Percentiles rank a stretch among this genome's conserved stretches.
Evolutionary conservation across 2,329 filamentous ascomycete species (phyloP).

Genomic region (Leptographium flavum): DNA sequence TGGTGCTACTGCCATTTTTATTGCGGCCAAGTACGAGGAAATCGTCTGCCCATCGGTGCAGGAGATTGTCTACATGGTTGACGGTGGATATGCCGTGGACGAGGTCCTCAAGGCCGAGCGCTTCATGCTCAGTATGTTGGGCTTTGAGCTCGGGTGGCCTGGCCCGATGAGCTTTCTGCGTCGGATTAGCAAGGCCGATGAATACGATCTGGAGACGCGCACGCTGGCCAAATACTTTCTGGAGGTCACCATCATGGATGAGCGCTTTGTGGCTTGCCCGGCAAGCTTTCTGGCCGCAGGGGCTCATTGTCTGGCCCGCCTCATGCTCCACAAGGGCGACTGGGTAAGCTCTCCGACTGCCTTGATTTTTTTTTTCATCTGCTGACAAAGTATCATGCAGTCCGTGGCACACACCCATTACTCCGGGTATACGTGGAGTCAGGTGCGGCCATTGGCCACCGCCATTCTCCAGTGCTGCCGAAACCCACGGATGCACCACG

Average conservation of each 20-base stretch:
- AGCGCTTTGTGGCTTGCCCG: conserved; percentile 83
- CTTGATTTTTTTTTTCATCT: conserved; percentile 20
- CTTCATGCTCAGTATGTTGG: conserved; percentile 94
- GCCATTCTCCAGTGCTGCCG: conserved; percentile 83
- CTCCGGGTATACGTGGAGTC: conserved; percentile 79
- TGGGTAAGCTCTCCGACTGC: conserved; percentile 57
- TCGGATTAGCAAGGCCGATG: conserved; percentile 94
- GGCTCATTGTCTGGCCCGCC: conserved; percentile 77
- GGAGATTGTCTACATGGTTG: conserved; percentile 98
- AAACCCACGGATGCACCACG: conserved; percentile 65
- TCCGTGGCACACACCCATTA: conserved; percentile 76
- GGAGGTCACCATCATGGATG: conserved; percentile 93
- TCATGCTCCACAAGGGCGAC: conserved; percentile 79
- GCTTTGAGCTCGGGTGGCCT: conserved; percentile 95
- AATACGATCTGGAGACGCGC: conserved; percentile 89
- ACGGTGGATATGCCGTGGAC: conserved; percentile 73
- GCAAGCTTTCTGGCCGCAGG: conserved; percentile 85
- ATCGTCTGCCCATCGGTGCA: conserved; percentile 92
- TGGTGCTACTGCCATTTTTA: conserved; percentile 86
- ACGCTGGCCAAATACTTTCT: conserved; percentile 97
- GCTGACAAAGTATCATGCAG: conserved; percentile 26
- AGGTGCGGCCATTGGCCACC: conserved; percentile 63
- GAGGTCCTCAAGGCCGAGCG: conserved; percentile 95
- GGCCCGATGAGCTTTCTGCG: conserved; percentile 97
- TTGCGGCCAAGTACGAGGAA: conserved; percentile 96